These are phyloP conservation scores for Aspergillus sergii DNA, from an alignment of 2,329 filamentous ascomycete genomes.

Conservation along the genomic window DNA sequence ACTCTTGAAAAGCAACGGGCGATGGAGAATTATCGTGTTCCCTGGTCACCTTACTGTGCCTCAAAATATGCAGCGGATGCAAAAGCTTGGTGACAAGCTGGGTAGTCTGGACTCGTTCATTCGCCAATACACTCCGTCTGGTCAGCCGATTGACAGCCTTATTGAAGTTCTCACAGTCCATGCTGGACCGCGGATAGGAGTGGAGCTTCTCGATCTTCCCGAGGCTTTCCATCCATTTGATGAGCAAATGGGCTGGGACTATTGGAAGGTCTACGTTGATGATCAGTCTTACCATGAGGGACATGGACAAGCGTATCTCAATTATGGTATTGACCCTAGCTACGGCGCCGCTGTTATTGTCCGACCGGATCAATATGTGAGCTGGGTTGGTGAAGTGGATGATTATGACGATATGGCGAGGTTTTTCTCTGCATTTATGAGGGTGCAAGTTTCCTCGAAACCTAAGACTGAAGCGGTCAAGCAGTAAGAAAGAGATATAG, in stretches of 20 bases:
- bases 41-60: neutral
- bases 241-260: conserved; percentile 17
- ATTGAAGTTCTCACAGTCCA: conserved; percentile 15
- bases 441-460: neutral
- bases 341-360: conserved; percentile 13
- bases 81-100: neutral
- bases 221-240: conserved; percentile 10
- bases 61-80: neutral
- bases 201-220: conserved; percentile 13
- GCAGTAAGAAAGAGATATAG: neutral
- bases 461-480: neutral
- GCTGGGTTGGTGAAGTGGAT: conserved; percentile 14
- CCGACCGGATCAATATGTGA: conserved; percentile 15
- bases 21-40: conserved; percentile 55
- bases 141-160: neutral
- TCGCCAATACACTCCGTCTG: neutral
- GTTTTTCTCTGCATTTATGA: neutral
- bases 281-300: conserved; percentile 18
- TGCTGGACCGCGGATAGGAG: conserved; percentile 8
- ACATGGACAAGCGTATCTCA: conserved; percentile 5
- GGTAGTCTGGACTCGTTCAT: neutral
- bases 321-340: conserved; percentile 9
- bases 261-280: conserved; percentile 19
- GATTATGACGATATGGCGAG: conserved; percentile 6
- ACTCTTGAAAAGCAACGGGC: conserved; percentile 39